These are phyloP conservation scores for Clonostachys chloroleuca DNA, from an alignment of 2,329 filamentous ascomycete genomes.

Conservation along the genomic window DNA sequence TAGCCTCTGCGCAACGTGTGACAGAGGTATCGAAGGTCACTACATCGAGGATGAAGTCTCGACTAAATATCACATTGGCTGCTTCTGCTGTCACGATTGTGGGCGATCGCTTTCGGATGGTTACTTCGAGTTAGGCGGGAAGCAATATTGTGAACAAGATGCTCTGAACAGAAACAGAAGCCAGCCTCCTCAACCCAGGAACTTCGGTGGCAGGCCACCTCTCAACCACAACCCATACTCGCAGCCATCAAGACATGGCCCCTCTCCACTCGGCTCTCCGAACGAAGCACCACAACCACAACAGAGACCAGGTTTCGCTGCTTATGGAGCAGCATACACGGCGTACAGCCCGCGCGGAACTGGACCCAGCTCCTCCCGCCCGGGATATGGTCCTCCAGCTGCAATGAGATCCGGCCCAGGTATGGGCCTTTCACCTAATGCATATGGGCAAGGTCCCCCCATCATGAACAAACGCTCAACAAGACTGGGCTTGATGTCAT, in stretches of 20 bases:
- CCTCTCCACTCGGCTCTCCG: too few relatives aligned
- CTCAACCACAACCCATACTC: background rate
- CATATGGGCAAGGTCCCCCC: constrained; percentile 24
- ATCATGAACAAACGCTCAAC: constrained; percentile 61
- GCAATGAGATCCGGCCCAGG: constrained; percentile 6
- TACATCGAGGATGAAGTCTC: constrained; percentile 79
- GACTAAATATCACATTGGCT: constrained; percentile 81
- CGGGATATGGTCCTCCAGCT: constrained; percentile 14
- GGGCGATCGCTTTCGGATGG: constrained; percentile 70
- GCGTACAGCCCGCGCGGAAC: constrained; percentile 2
- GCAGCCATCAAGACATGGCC: too few relatives aligned
- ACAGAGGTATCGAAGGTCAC: constrained; percentile 84
- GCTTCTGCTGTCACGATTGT: constrained; percentile 82
- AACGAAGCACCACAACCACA: too few relatives aligned
- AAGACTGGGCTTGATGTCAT: constrained; percentile 51
- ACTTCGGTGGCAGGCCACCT: constrained; percentile 1
- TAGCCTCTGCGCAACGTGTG: constrained; percentile 77
- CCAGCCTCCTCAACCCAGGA: constrained; percentile 17
- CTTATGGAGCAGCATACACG: too few relatives aligned
- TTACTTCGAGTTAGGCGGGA: constrained; percentile 84
- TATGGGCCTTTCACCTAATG: constrained; percentile 3
- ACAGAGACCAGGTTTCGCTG: too few relatives aligned
- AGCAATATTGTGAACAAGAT: constrained; percentile 82
- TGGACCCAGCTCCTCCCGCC: constrained; percentile 11
- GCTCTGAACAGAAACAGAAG: constrained; percentile 57